phyloP scores from a whole-genome alignment of 1,284 basidiomycete species.

The Crucibulum parvulum region DNA sequence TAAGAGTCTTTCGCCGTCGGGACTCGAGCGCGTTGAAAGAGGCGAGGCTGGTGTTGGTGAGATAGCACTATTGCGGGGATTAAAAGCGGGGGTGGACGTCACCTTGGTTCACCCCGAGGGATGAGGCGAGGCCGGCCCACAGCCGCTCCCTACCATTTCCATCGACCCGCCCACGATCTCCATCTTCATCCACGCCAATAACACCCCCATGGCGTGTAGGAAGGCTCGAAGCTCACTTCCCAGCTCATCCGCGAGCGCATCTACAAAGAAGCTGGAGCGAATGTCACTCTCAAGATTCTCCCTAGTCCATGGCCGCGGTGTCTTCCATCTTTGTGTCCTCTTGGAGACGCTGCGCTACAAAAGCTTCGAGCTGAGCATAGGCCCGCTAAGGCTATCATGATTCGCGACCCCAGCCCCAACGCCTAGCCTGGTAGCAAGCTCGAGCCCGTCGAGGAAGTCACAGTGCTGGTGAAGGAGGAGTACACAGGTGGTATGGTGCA shows the following conservation, averaged over 20 bases:
- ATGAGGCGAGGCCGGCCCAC: slow-evolving; percentile 46
- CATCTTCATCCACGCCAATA: slow-evolving; percentile 52
- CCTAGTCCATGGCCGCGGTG: slow-evolving; percentile 56
- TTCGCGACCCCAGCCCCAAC: slow-evolving; percentile 40
- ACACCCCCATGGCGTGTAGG: slow-evolving; percentile 49
- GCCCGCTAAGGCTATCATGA: slow-evolving; percentile 53
- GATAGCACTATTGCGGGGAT: slow-evolving; percentile 53
- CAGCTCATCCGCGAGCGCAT: slow-evolving; percentile 53
- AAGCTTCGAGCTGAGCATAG: slow-evolving; percentile 51
- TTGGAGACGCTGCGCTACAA: slow-evolving; percentile 53
- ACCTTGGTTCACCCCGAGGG: slow-evolving; percentile 49
- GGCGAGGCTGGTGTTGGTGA: slow-evolving; percentile 49
- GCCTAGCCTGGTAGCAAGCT: slow-evolving; percentile 34
- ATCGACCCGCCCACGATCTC: slow-evolving; percentile 58
- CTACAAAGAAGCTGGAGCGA: slow-evolving; percentile 54
- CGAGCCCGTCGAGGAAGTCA: slow-evolving; percentile 52
- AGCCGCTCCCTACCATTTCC: slow-evolving; percentile 49
- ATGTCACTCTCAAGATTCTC: slow-evolving; percentile 52
- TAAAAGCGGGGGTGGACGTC: slow-evolving; percentile 50
- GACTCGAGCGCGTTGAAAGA: slow-evolving; percentile 48
- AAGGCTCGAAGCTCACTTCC: slow-evolving; percentile 54
- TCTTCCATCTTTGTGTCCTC: slow-evolving; percentile 53
- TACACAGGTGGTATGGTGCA: slow-evolving; percentile 52
- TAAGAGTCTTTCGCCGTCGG: slow-evolving; percentile 46
- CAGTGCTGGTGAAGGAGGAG: slow-evolving; percentile 48